A percentile compares a stretch with the other conserved stretches of the same genome.
Evolutionary conservation across 805 yeast genomes (phyloP).

Genomic region (Barnettozyma botsteinii): DNA sequence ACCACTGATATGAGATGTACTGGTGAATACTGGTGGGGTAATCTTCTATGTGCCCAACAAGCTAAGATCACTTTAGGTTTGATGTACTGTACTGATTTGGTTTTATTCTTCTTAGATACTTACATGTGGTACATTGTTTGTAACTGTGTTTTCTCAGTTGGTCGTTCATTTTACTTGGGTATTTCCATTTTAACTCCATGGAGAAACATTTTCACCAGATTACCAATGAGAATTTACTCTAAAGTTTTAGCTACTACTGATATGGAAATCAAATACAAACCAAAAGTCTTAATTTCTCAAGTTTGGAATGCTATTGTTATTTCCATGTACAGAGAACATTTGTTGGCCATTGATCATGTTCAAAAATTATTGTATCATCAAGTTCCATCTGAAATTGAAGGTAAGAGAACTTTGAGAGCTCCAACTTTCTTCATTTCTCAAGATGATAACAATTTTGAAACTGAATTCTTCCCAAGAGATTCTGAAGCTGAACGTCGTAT

Average conservation of each 20-base stretch:
- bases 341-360: conserved; percentile 96
- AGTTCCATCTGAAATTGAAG: conserved; percentile 97
- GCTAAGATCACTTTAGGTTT: conserved; percentile 85
- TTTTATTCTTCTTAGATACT: conserved; percentile 97
- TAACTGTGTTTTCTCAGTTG: conserved; percentile 93
- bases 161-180: conserved; percentile 98
- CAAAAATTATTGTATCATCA: conserved; percentile 96
- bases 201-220: conserved; percentile 96
- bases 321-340: conserved; percentile 99
- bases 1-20: conserved; percentile 86
- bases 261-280: conserved; percentile 98
- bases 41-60: conserved; percentile 73
- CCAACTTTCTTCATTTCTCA: conserved; percentile 98
- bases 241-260: conserved; percentile 97
- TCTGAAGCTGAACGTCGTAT: conserved; percentile 99
- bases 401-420: conserved; percentile 96
- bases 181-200: conserved; percentile 98
- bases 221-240: conserved; percentile 98
- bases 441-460: conserved; percentile 87
- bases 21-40: conserved; percentile 90
- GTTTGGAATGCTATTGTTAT: conserved; percentile 99
- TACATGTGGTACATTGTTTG: conserved; percentile 97
- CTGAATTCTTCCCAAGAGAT: conserved; percentile 94
- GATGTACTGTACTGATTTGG: conserved; percentile 88
- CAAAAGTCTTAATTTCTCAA: conserved; percentile 95